phyloP scores from a whole-genome alignment of 345 rosid species.

The Lumnitzera littorea region DNA sequence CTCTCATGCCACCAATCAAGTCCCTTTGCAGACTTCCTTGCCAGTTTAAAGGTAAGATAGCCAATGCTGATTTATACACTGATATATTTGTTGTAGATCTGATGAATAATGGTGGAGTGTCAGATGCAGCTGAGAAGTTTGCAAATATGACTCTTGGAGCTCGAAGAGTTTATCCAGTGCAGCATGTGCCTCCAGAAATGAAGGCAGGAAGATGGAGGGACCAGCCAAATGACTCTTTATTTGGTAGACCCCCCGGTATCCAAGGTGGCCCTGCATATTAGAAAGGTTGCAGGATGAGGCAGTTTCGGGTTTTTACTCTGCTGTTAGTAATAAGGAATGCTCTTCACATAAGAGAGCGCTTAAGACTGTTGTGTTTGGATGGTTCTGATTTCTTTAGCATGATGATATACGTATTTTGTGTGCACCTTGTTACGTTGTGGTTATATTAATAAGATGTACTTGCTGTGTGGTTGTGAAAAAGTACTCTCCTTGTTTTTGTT shows the following conservation, averaged over 20 bases:
- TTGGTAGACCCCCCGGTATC: slow-evolving; percentile 41
- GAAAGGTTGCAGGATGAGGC: slow-evolving; percentile 50
- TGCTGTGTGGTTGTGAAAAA: not conserved
- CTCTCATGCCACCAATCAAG: not conserved
- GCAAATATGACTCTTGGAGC: slow-evolving; percentile 39
- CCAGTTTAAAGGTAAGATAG: no score
- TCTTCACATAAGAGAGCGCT: no score
- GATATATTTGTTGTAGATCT: slow-evolving; percentile 22
- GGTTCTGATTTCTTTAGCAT: not conserved
- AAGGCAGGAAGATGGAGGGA: slow-evolving; percentile 60
- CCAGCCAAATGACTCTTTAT: slow-evolving; percentile 38
- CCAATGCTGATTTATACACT: not conserved
- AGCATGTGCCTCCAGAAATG: slow-evolving; percentile 42
- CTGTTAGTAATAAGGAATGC: no score
- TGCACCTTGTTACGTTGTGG: no score
- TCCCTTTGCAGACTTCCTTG: not conserved
- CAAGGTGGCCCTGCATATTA: slow-evolving; percentile 30
- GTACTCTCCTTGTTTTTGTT: no score
- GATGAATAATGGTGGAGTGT: slow-evolving; percentile 28
- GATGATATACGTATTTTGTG: not conserved
- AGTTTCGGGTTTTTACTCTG: not conserved
- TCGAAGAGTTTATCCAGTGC: slow-evolving; percentile 24
- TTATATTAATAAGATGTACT: not conserved
- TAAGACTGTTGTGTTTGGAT: not conserved
- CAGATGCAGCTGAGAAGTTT: slow-evolving; percentile 44